Base-by-base conservation (phyloP, 495 filamentous ascomycete species). In the Cryomyces minteri region DNA sequence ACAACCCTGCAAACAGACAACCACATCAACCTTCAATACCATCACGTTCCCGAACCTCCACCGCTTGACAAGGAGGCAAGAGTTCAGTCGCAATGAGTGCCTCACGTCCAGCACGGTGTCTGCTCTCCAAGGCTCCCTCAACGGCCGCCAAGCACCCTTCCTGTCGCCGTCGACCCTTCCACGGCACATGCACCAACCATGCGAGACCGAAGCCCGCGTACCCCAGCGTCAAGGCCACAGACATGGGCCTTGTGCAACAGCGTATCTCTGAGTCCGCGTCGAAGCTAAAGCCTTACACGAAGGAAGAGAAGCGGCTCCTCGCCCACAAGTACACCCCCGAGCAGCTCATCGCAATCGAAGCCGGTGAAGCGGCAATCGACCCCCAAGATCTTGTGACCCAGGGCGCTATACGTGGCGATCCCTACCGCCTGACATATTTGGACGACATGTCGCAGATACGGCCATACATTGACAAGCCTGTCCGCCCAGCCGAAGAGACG, bases 331-430 rank as follows among this genome's bases (percentile, higher is more conserved):
- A 94, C 68, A 81, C 82, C 5, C 71, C 79, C 10, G 71, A 77
- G 49, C 90, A 98, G 63, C 67, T 94, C 48, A 68, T 67, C n/a
- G 83, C 86, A 40, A 77, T 98, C 62, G 69, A 86, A 62, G 85
- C 82, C 43, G 90, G 81, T 48, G 90, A 98, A 62, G 68, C 71
- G 7, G 76, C 83, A 47, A 81, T 98, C 62, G 73, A 84, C 61
- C 73, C 79, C 11, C 63, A 72, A 48, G 85, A 98, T 61, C 61
- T 96, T 56, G 72, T 74, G 6, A 70, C 76, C 34, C 80, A 87
- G 60, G 79, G 77, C 43, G 67, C 70, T 4, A 56, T 80, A 41
- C 77, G 81, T 40, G 61, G 58, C 38, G 90, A 96, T 59, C 71
- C 78, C 7, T 80, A 81, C 66, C 62, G 63, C 25, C 63, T 90